Percentiles rank a stretch among this genome's conserved stretches.
phyloP scores from a whole-genome alignment of 352 stramenopile genomes.

The Elongisporangium prolatum region DNA sequence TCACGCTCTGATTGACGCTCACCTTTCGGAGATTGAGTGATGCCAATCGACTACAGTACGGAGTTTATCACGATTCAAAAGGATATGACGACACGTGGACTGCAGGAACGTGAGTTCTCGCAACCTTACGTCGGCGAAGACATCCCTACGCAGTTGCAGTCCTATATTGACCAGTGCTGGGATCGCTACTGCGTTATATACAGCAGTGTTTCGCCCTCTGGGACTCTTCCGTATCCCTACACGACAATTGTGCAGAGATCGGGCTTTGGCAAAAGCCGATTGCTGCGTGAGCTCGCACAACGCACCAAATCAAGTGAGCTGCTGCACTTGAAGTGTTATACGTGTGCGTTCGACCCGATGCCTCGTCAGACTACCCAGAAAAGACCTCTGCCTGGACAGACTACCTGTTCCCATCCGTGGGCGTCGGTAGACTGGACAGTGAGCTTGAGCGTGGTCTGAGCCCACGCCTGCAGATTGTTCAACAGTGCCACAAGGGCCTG shows the following conservation, averaged over 20 bases:
- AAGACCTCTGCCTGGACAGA: neutral
- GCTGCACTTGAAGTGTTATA: neutral
- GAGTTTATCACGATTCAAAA: too few species aligned
- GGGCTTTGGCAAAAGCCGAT: neutral
- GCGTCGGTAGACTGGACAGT: neutral
- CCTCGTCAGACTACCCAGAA: neutral
- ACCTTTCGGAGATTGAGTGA: too few species aligned
- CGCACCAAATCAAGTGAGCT: neutral
- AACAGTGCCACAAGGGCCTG: neutral
- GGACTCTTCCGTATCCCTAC: neutral
- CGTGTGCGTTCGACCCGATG: neutral
- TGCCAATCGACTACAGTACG: too few species aligned
- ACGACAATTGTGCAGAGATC: neutral
- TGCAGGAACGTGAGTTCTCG: neutral
- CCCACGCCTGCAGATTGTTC: neutral
- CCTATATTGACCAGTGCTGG: neutral
- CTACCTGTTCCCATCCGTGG: neutral
- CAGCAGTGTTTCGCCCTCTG: too few species aligned
- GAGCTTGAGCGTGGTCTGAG: neutral
- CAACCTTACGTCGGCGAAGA: neutral
- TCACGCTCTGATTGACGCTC: too few species aligned
- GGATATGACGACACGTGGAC: neutral
- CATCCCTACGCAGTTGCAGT: neutral
- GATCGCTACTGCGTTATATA: neutral
- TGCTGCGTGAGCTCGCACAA: neutral